Percentiles rank a stretch among this genome's conserved stretches.
Conservation (phyloP, 768 basidiomycete species). For the Cantharellus cinnabarinus region DNA sequence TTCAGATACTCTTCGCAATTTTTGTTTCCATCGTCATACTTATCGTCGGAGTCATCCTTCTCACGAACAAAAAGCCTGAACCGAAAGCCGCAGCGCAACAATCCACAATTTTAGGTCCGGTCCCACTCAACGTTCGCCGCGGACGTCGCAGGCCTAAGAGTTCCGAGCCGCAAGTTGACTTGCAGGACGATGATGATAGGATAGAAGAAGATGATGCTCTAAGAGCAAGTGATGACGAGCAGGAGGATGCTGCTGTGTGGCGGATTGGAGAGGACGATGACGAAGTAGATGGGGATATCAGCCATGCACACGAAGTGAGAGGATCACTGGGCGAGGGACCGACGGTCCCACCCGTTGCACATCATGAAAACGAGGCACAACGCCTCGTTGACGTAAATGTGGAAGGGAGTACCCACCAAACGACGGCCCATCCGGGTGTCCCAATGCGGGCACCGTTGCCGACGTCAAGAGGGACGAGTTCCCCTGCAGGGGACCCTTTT, state of each 20-base stretch:
- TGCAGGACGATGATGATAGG: constrained; percentile 17
- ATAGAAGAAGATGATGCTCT: constrained; percentile 26
- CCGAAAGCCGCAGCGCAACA: constrained; percentile 12
- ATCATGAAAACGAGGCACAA: constrained; percentile 21
- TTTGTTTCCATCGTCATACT: constrained; percentile 73
- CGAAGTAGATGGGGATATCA: constrained; percentile 24
- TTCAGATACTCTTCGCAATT: constrained; percentile 47
- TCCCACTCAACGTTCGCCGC: constrained; percentile 11
- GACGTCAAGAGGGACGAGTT: too few relatives aligned
- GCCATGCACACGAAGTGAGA: constrained; percentile 5
- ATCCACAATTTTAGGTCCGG: not conserved
- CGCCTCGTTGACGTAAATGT: constrained; percentile 24
- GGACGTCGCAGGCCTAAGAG: constrained; percentile 13
- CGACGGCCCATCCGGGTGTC: constrained; percentile 5
- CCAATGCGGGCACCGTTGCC: constrained; percentile 11
- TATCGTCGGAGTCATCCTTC: constrained; percentile 77
- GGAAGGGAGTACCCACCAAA: constrained; percentile 12
- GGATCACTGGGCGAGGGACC: not conserved
- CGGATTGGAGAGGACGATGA: constrained; percentile 54
- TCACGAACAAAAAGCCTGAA: constrained; percentile 83
- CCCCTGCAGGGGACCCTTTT: constrained; percentile 7
- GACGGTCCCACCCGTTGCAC: not conserved
- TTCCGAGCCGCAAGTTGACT: constrained; percentile 13
- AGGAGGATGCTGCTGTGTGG: constrained; percentile 26
- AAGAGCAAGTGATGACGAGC: constrained; percentile 2